Evolutionary conservation across 106 monocot species (phyloP).

Genomic region (Allium fistulosum): DNA sequence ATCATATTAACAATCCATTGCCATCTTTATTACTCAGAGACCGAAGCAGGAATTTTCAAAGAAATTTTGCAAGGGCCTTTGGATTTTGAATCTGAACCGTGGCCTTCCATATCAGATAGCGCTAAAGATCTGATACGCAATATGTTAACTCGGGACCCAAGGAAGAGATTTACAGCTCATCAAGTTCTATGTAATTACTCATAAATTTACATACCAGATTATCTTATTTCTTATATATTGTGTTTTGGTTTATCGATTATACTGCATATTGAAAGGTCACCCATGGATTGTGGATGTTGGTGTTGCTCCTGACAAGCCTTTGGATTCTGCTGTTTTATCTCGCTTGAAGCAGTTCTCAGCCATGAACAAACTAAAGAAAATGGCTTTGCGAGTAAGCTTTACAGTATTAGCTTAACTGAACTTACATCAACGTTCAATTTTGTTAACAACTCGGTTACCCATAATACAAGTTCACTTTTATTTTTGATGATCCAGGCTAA

Average conservation of each 20-base stretch:
- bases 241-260: neutral
- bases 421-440: too few species aligned
- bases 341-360: conserved; percentile 92
- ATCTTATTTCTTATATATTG: neutral
- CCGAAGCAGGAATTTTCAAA: conserved; percentile 80
- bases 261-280: conserved; percentile 41
- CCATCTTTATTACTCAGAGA: conserved; percentile 42
- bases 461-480: too few species aligned
- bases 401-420: neutral
- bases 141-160: conserved; percentile 71
- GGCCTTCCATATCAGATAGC: conserved; percentile 79
- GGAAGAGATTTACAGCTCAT: conserved; percentile 72
- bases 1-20: neutral
- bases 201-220: neutral
- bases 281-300: conserved; percentile 90
- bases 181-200: conserved; percentile 77
- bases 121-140: conserved; percentile 86
- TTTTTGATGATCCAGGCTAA: too few species aligned
- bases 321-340: conserved; percentile 91
- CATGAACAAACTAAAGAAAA: conserved; percentile 97
- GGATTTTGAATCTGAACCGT: conserved; percentile 91
- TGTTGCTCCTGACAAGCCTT: conserved; percentile 76
- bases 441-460: neutral
- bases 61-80: conserved; percentile 64
- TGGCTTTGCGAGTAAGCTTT: conserved; percentile 74